Conservation (phyloP, 768 basidiomycete genomes). For the Lepiota subincarnata region DNA sequence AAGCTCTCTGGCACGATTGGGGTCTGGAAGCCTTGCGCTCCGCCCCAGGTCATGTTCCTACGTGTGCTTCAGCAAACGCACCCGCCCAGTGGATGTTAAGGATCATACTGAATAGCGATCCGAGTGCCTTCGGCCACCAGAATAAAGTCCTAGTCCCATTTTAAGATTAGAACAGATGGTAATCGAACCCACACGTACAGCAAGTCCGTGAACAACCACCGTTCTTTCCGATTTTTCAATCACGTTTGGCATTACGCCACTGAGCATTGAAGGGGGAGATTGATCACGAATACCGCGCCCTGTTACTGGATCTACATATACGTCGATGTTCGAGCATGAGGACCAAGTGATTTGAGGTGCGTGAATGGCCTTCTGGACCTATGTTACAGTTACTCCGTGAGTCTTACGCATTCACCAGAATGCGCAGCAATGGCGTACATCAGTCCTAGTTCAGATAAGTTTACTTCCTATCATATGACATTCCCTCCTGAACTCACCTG, state of each 20-base stretch:
- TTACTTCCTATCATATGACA: not conserved
- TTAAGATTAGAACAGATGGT: constrained; percentile 22
- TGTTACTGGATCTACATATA: constrained; percentile 57
- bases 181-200: constrained; percentile 63
- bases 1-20: constrained; percentile 65
- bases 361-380: constrained; percentile 71
- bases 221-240: constrained; percentile 70
- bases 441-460: not conserved
- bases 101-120: constrained; percentile 46
- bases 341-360: constrained; percentile 60
- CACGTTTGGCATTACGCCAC: constrained; percentile 65
- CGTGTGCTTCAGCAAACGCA: not conserved
- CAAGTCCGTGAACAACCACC: constrained; percentile 70
- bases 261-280: constrained; percentile 49
- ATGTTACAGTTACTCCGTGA: constrained; percentile 18
- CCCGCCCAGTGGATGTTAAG: constrained; percentile 36
- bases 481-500: constrained; percentile 21
- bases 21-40: constrained; percentile 69
- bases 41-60: constrained; percentile 48
- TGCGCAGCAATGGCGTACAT: not conserved
- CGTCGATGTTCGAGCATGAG: constrained; percentile 55
- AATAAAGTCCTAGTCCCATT: constrained; percentile 46
- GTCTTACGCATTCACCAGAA: not conserved
- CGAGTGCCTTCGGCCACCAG: constrained; percentile 72
- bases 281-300: constrained; percentile 49